Percentiles rank a stretch among this genome's conserved stretches.
Evolutionary conservation across 495 filamentous ascomycete species (phyloP).

Genomic region (Diplogelasinospora grovesii): DNA sequence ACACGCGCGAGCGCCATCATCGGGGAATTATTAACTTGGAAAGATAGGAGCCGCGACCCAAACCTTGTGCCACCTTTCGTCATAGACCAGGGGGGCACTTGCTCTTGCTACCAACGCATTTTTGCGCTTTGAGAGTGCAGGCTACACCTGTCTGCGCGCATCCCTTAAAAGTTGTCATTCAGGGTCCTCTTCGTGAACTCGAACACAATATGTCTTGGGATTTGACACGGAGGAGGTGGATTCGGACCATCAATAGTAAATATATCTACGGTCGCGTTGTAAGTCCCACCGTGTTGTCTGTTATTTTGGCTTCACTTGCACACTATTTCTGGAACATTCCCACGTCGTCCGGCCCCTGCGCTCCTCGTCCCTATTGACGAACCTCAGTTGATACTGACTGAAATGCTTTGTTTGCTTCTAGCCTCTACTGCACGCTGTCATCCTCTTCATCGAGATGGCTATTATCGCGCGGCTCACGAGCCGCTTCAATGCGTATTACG

Average conservation of each 20-base stretch:
- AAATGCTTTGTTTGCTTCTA: constrained; percentile 29
- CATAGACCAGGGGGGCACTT: constrained; percentile 7
- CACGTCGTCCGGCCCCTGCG: neutral
- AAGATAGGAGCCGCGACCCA: too few species aligned
- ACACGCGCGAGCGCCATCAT: too few species aligned
- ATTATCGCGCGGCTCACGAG: constrained; percentile 71
- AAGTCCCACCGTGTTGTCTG: constrained; percentile 31
- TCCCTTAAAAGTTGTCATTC: neutral
- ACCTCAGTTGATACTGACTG: constrained; percentile 5
- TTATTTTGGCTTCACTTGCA: constrained; percentile 16
- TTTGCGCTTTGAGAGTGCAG: constrained; percentile 6
- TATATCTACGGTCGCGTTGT: constrained; percentile 78
- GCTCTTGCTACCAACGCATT: neutral
- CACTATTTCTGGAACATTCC: constrained; percentile 7
- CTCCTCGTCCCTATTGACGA: neutral
- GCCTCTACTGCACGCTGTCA: constrained; percentile 80
- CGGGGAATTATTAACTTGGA: too few species aligned
- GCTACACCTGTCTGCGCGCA: neutral
- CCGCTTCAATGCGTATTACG: constrained; percentile 92
- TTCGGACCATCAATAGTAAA: constrained; percentile 64
- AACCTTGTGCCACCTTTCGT: constrained; percentile 16
- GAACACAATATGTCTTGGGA: constrained; percentile 44
- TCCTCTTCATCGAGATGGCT: constrained; percentile 84
- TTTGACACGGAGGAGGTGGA: constrained; percentile 53
- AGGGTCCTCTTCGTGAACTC: neutral